phyloP scores from a whole-genome alignment of 345 rosid genomes.

The Acer campestre region DNA sequence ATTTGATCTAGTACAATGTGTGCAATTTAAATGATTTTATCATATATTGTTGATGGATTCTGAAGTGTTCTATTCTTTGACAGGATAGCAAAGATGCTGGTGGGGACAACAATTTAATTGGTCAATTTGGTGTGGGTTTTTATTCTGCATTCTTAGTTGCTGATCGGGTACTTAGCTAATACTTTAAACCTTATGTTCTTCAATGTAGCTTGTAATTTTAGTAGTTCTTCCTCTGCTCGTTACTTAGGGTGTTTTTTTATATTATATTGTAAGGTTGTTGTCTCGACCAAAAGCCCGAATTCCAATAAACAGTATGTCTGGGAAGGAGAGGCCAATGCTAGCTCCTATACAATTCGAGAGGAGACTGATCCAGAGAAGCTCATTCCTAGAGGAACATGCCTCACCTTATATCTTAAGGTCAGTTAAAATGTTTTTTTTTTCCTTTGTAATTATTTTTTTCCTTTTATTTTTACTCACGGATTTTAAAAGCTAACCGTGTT shows the following conservation, averaged over 20 bases:
- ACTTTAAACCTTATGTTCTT: not conserved
- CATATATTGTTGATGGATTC: slow-evolving; percentile 15
- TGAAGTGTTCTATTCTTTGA: slow-evolving; percentile 20
- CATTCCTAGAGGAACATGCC: slow-evolving; percentile 86
- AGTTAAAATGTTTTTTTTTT: slow-evolving; percentile 10
- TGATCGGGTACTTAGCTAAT: slow-evolving; percentile 52
- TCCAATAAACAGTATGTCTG: slow-evolving; percentile 92
- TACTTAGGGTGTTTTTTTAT: not conserved
- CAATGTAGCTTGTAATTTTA: not conserved
- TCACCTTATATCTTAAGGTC: slow-evolving; percentile 91
- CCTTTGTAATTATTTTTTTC: slow-evolving; percentile 17
- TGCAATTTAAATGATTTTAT: not conserved
- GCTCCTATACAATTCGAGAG: slow-evolving; percentile 79
- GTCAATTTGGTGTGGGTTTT: slow-evolving; percentile 99
- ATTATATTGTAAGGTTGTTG: slow-evolving; percentile 56
- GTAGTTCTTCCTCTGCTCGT: slow-evolving; percentile 4
- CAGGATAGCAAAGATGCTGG: slow-evolving; percentile 94
- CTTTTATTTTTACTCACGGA: not conserved
- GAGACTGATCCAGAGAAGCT: slow-evolving; percentile 81
- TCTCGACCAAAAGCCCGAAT: slow-evolving; percentile 89
- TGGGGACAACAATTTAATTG: slow-evolving; percentile 80
- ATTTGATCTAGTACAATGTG: not conserved
- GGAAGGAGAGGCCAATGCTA: slow-evolving; percentile 94
- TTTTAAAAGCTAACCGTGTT: slow-evolving; percentile 20
- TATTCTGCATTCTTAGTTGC: slow-evolving; percentile 94